These are phyloP conservation scores for Blastobotrys niveus DNA, from an alignment of 1,139 yeast species.

Conservation along the genomic window DNA sequence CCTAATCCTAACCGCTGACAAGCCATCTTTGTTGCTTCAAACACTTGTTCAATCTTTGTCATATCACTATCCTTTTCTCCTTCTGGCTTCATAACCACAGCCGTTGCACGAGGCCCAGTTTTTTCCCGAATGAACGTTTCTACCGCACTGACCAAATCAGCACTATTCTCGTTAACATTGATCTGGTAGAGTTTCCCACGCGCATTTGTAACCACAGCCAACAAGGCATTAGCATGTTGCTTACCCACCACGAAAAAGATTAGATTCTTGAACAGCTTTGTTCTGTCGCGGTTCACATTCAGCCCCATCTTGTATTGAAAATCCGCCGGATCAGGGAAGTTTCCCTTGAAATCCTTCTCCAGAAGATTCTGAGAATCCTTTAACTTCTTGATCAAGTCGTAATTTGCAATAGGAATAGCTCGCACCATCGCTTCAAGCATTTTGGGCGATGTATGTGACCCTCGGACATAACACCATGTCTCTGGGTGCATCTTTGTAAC, in stretches of 20 bases:
- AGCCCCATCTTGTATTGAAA: conserved; percentile 21
- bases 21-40: conserved; percentile 16
- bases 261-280: conserved; percentile 19
- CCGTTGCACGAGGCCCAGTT: neutral
- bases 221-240: conserved; percentile 21
- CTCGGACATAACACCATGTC: conserved; percentile 23
- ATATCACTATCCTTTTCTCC: neutral
- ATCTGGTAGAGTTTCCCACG: conserved; percentile 20
- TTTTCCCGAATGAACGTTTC: conserved; percentile 10
- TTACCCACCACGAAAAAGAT: conserved; percentile 19
- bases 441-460: conserved; percentile 18
- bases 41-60: neutral
- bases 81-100: conserved; percentile 9
- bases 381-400: conserved; percentile 22
- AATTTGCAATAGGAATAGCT: conserved; percentile 26
- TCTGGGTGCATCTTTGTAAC: conserved; percentile 21
- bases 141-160: conserved; percentile 9
- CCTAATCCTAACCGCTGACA: conserved; percentile 15
- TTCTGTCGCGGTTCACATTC: conserved; percentile 20
- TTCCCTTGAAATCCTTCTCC: conserved; percentile 18
- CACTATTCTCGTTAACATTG: neutral
- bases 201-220: conserved; percentile 23
- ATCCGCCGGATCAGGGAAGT: conserved; percentile 23
- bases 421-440: conserved; percentile 27
- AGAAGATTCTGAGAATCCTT: conserved; percentile 14